Base-by-base conservation (phyloP, 768 basidiomycete genomes). In the Trametes villosa region DNA sequence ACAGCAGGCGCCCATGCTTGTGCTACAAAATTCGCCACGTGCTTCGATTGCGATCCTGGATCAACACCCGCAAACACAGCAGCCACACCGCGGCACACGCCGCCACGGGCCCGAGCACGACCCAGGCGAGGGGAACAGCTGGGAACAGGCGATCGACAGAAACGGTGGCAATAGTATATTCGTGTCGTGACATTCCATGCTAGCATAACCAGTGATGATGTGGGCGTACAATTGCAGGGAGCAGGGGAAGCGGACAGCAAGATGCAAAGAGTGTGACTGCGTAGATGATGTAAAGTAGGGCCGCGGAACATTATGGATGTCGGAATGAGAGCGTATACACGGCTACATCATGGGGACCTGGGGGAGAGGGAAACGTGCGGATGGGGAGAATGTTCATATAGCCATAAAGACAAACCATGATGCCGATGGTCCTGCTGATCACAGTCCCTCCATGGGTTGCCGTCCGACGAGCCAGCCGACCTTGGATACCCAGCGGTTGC, bases 401-500 rank as follows among this genome's bases (percentile, higher is more conserved):
- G 33, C 50, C 56, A 60, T 62, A 48, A 52, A 48, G 31, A 59
- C 46, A 12, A 33, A 30, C 53, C 40, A 29, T 50, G 42, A 38
- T 20, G 29, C 41, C 20, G 46, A 51, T 22, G 4, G 41, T 31
- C 40, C 51, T 12, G 36, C 13, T 13, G 36, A 24, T 68, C 65
- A 77, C 31, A 72, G 66, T 56, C 72, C 75, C 61, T 76, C 75
- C 75, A 75, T 76, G 24, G 67, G 68, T 61, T 74, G 73, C 22
- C 70, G 66, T 4, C 89, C 87, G 9, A 90, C 86, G 33, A 91
- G 70, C 92, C 92, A 94, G 1, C 92, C 91, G 26, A 91, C 90
- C 68, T 84, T 88, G 17, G 71, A 65, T 17, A 92, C 82, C 90
- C 91, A 93, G 33, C 77, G 75, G 69, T 93, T 87, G 60, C 83